Percentiles rank a stretch among this genome's conserved stretches.
phyloP scores from a whole-genome alignment of 805 yeast species.

The Myxozyma neotropica region DNA sequence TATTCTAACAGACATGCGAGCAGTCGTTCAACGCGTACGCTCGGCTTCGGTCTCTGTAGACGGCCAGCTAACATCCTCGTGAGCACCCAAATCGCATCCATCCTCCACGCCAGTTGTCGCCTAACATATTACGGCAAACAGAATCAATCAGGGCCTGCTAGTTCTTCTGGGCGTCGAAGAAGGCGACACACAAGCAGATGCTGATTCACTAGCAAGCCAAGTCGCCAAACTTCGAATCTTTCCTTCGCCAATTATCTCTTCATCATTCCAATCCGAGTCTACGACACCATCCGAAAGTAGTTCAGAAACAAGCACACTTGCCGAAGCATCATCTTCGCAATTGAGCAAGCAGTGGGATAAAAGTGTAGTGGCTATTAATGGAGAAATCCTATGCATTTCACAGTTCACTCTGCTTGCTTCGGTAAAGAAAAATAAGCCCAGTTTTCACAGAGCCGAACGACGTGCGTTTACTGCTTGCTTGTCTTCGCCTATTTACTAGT shows the following conservation, averaged over 20 bases:
- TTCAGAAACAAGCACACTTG: conserved; percentile 36
- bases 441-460: conserved; percentile 84
- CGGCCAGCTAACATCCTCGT: conserved; percentile 64
- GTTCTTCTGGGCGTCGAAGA: conserved; percentile 82
- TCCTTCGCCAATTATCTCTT: conserved; percentile 48
- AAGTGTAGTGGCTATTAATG: conserved; percentile 62
- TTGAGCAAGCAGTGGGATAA: conserved; percentile 71
- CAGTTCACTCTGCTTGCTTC: conserved; percentile 90
- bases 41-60: conserved; percentile 89
- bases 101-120: no score
- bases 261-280: conserved; percentile 42
- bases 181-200: conserved; percentile 76
- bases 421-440: conserved; percentile 92
- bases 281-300: neutral
- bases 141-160: conserved; percentile 71
- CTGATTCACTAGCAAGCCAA: conserved; percentile 66
- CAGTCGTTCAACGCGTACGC: conserved; percentile 87
- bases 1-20: conserved; percentile 66
- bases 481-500: conserved; percentile 35
- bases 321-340: neutral
- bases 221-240: conserved; percentile 68
- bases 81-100: no score
- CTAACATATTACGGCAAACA: neutral
- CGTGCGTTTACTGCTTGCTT: conserved; percentile 57
- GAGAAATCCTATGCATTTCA: conserved; percentile 78